Evolutionary conservation across 1,284 basidiomycete species (phyloP), one percentile per base, ranked within the genome.

Genomic region (Malassezia caprae): DNA sequence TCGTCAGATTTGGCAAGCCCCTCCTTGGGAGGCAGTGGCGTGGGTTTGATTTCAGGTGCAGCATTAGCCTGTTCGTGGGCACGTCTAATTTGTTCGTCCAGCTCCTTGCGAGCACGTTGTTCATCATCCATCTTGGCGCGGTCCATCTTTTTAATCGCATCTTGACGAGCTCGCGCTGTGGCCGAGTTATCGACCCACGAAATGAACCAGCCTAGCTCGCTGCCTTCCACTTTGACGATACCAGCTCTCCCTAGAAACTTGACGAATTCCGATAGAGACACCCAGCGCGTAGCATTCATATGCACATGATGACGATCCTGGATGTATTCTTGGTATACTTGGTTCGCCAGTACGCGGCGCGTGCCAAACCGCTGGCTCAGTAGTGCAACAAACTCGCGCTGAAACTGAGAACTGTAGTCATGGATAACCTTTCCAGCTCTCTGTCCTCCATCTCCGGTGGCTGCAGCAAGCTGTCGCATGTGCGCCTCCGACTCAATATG

Each of bases 251-350:
- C 91, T 27, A 99, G 80, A 68, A 91, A 83, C 76, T 93, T 90
- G 68, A 84, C 80, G 67, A 98, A 99, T 69, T 94, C 93, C 11
- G 87, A 87, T 58, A 98, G 80, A 10, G 93, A 94, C 23, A 94
- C 88, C 91, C 94, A 98, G 58, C 88, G 83, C 10, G 94, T 98
- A 5, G 91, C 80, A 77, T 99, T 99, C 94, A 99, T 98, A 78
- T 99, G 94, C 23, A 91, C 79, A 76, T 98, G 94, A 48, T 81
- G 76, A 76, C 93, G 91, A 77, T 96, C 93, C 58, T 88, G 82
- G 65, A 98, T 99, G 77, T 88, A 91, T 76, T 98, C 94, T 77
- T 99, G 91, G 73, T 98, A 99, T 15, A 98, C 93, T 48, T 84
- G 84, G 74, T 99, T 99, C 34, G 90, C 90, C 3, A 66, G 60